phyloP scores from a whole-genome alignment of 2,329 filamentous ascomycete genomes.

The Pseudogymnoascus sp. region DNA sequence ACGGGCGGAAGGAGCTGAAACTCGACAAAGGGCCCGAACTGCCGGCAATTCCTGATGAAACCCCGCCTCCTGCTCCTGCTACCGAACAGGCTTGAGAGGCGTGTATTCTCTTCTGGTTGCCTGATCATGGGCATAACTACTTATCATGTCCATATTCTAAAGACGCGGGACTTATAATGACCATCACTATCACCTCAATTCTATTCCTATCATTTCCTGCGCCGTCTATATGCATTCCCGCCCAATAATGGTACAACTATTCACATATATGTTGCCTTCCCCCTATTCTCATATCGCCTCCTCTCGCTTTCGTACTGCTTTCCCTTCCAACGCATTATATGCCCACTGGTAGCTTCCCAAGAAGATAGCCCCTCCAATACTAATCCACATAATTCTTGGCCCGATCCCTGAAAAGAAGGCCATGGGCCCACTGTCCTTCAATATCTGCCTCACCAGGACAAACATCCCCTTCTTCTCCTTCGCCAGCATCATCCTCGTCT shows the following conservation, averaged over 20 bases:
- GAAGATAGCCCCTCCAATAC: slow-evolving; percentile 88
- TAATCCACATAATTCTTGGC: slow-evolving; percentile 89
- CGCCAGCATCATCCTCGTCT: slow-evolving; percentile 92
- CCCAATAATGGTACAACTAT: slow-evolving; percentile 7
- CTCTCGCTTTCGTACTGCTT: not conserved
- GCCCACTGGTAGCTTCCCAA: slow-evolving; percentile 88
- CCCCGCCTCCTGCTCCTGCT: not conserved
- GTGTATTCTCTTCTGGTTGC: not conserved
- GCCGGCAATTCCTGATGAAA: not conserved
- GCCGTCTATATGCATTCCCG: slow-evolving; percentile 17
- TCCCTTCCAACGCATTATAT: slow-evolving; percentile 59
- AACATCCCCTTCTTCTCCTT: slow-evolving; percentile 53
- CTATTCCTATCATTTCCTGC: slow-evolving; percentile 8
- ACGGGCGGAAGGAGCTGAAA: slow-evolving; percentile 48
- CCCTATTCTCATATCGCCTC: not conserved
- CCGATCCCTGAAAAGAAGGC: slow-evolving; percentile 71
- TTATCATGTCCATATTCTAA: not conserved
- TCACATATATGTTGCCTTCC: not conserved
- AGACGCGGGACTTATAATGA: not conserved
- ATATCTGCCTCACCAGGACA: slow-evolving; percentile 54
- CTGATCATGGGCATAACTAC: not conserved
- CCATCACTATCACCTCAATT: slow-evolving; percentile 1
- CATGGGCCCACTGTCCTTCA: slow-evolving; percentile 51
- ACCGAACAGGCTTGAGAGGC: not conserved
- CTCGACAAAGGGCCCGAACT: not conserved